These are phyloP conservation scores for Penicillium sp. DNA, from an alignment of 2,329 filamentous ascomycete genomes.

Conservation along the genomic window DNA sequence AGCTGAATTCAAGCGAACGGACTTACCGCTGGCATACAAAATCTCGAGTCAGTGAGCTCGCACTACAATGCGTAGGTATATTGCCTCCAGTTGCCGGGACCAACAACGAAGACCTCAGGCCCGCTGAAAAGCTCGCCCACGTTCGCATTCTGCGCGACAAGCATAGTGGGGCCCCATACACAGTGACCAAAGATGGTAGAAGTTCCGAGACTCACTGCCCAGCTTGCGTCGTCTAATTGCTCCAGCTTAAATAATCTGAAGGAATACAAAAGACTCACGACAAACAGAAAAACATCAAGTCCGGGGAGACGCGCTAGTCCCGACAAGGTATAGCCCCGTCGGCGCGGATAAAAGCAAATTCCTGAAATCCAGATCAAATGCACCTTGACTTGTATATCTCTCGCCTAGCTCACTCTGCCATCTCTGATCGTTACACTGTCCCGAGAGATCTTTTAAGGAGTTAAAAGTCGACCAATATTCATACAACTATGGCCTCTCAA, in stretches of 20 bases:
- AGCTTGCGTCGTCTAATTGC: background rate
- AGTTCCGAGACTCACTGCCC: background rate
- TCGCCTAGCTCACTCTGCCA: background rate
- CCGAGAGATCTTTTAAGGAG: background rate
- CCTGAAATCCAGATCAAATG: slow-evolving; percentile 11
- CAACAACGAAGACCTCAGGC: slow-evolving; percentile 17
- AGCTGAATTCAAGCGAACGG: background rate
- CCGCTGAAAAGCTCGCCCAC: slow-evolving; percentile 19
- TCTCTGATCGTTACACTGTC: background rate
- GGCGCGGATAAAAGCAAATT: slow-evolving; percentile 15
- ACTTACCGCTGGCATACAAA: slow-evolving; percentile 1
- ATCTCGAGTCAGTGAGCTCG: background rate
- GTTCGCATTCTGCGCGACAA: slow-evolving; percentile 23
- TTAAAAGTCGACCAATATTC: background rate
- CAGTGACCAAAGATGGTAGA: background rate
- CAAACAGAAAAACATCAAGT: background rate
- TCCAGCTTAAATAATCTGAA: background rate
- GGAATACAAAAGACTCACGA: background rate
- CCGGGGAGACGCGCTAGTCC: slow-evolving; percentile 8
- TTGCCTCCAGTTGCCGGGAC: slow-evolving; percentile 5
- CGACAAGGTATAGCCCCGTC: slow-evolving; percentile 4
- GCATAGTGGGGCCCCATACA: slow-evolving; percentile 17
- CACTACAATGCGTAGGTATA: background rate
- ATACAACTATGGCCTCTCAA: slow-evolving; percentile 65
- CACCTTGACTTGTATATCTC: background rate